Conservation (phyloP, 1,284 basidiomycete genomes). For the Moesziomyces antarcticus region DNA sequence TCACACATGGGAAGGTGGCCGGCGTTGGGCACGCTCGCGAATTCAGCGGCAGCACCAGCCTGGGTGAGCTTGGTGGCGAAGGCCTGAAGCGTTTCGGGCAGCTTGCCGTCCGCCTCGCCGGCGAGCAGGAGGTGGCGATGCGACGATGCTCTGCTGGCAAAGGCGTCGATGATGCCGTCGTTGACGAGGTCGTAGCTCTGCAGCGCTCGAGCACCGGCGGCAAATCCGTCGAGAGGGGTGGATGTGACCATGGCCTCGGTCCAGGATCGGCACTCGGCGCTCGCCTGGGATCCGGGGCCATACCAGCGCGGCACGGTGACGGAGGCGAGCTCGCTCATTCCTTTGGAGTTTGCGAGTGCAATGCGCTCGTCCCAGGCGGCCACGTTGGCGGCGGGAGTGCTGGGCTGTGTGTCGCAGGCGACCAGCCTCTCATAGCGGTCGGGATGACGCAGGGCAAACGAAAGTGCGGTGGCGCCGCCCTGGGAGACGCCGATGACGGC, state of each 20-base stretch:
- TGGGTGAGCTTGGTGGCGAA: slow-evolving; percentile 63
- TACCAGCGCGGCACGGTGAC: slow-evolving; percentile 70
- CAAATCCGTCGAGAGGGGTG: slow-evolving; percentile 69
- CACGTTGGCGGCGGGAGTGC: slow-evolving; percentile 68
- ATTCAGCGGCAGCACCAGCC: slow-evolving; percentile 60
- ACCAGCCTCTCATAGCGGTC: slow-evolving; percentile 64
- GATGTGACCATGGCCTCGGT: slow-evolving; percentile 59
- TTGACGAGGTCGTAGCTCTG: slow-evolving; percentile 69
- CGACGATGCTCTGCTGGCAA: slow-evolving; percentile 21
- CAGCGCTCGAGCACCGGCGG: slow-evolving; percentile 67
- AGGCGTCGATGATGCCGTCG: slow-evolving; percentile 60
- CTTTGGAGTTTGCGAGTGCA: slow-evolving; percentile 59
- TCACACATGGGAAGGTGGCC: slow-evolving; percentile 70
- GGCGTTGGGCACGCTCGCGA: slow-evolving; percentile 63
- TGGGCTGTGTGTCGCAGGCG: slow-evolving; percentile 70
- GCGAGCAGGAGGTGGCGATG: slow-evolving; percentile 67
- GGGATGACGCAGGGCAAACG: slow-evolving; percentile 68
- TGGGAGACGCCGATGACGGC: slow-evolving; percentile 70
- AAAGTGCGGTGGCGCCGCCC: slow-evolving; percentile 69
- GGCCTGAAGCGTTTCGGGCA: slow-evolving; percentile 67
- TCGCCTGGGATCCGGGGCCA: slow-evolving; percentile 59
- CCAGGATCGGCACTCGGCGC: slow-evolving; percentile 44
- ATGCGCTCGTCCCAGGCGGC: slow-evolving; percentile 70
- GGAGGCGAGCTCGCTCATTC: slow-evolving; percentile 67
- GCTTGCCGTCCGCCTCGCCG: slow-evolving; percentile 69